phyloP scores from a whole-genome alignment of 2,329 filamentous ascomycete genomes.

The Coniochaeta sp. region DNA sequence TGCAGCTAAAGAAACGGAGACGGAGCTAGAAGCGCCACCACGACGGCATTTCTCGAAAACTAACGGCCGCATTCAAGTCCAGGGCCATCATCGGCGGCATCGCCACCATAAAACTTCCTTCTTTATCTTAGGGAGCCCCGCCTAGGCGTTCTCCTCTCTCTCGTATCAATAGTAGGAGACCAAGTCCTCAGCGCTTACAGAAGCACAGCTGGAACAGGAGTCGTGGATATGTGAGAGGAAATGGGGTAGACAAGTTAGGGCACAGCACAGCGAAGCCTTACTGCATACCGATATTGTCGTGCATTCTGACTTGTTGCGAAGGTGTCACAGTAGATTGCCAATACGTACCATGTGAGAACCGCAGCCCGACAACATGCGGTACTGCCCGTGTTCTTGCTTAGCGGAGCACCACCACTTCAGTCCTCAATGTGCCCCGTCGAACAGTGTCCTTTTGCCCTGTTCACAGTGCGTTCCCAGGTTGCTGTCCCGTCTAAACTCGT shows the following conservation, averaged over 20 bases:
- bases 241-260: too few relatives aligned
- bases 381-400: neutral
- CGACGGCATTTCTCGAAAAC: neutral
- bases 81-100: neutral
- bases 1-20: neutral
- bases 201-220: neutral
- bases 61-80: neutral
- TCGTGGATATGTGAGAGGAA: neutral
- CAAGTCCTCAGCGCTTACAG: neutral
- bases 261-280: neutral
- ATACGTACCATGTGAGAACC: neutral
- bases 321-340: neutral
- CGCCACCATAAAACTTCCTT: neutral
- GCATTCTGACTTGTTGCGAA: neutral
- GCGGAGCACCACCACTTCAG: neutral
- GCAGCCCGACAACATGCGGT: neutral
- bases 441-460: too few relatives aligned
- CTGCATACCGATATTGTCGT: neutral
- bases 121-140: neutral
- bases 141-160: neutral
- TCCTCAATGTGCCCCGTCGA: neutral
- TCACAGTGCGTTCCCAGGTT: neutral
- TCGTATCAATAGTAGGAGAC: neutral
- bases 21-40: constrained; percentile 1
- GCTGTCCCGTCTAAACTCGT: neutral